Base-by-base conservation (phyloP, 768 basidiomycete genomes). In the Phylloporus arenicola region DNA sequence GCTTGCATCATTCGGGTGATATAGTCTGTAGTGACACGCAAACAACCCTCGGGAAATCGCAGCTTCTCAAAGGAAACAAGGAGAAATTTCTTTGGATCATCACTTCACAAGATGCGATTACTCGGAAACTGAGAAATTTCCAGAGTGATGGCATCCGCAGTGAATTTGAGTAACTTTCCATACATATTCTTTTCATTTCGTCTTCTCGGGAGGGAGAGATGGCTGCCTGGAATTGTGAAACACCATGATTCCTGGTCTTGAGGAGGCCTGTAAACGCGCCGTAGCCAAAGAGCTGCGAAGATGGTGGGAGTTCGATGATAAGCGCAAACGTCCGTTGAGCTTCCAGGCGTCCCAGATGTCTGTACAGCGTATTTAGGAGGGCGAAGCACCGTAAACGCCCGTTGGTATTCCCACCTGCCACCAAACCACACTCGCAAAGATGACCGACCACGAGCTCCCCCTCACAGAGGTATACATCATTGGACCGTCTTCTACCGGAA, bases 401-500 rank as follows among this genome's bases (percentile, higher is more conserved):
- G 39, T 13, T 17, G 19, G 39, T 6, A 17, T 53, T 58, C 61
- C 56, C 61, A 63, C 61, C 61, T 41, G 29, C 45, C 27, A 35
- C 25, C 24, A 39, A 29, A 27, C 43, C 56, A 31, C 44, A 46
- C 38, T 43, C 47, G 19, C 40, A 31, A 41, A 41, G 42, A 64
- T 64, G 63, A 19, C 50, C 35, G 53, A 60, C 33, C 31, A 43
- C 10, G 51, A 42, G 34, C 17, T 37, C n/a, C 50, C 44, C 20
- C 52, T 56, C 49, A 58, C 53, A 29, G 64, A 65, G 41, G n/a
- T 64, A 29, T 81, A 75, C 53, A 61, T 82, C 38, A 64, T 81
- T 42, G 80, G 79, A 6, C 79, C 80, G 25, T 76, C 80, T 64
- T 83, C 83, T 14, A 80, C 80, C 12, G 84, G 84, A n/a, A 87